Evolutionary conservation across 345 rosid species (phyloP), one percentile per base, ranked within the genome.

Genomic region (Rhizophora mangle): DNA sequence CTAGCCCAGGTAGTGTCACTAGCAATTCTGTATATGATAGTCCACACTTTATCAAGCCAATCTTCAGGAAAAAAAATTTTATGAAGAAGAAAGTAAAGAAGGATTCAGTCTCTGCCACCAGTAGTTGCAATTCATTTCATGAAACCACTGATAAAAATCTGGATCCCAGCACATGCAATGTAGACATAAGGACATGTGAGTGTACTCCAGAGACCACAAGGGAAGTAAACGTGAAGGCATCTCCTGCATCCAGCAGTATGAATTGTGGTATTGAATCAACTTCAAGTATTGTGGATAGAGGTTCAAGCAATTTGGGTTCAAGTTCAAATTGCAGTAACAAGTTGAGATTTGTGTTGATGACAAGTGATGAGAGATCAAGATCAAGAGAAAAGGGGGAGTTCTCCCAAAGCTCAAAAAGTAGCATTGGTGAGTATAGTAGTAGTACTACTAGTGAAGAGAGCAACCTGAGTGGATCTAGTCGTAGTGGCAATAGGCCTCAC

Each of bases 401-500:
- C 76, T 89, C 95, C 55, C 95, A 85, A 66, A 89, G 88, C 83
- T 89, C 93, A 18, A 89, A 89, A 80, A 87, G 96, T 77, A 89
- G 96, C 81, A 85, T 87, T 4, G 92, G 89, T 67, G 91, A 87
- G 16, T 86, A 82, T 67, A 89, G 92, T 60, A 83, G 87, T 62
- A 83, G 88, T 76, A 85, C 83, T 73, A 79, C 78, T 21, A 87
- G 92, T 62, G 88, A 82, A 59, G 85, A 82, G 46, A 83, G 91
- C 80, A 79, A 72, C 71, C 79, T 85, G 54, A 86, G 87, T 36
- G 79, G 82, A 64, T 84, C 86, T 62, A 80, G 82, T 79, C 80
- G 82, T 49, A 74, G 79, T 72, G 83, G 86, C 64, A 80, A 72
- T 65, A 81, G 96, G 79, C 96, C 91, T 65, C 96, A 89, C 74